Percentiles rank a stretch among this genome's conserved stretches.
phyloP scores from a whole-genome alignment of 2,329 filamentous ascomycete genomes.

The Colletotrichum echinochloae region DNA sequence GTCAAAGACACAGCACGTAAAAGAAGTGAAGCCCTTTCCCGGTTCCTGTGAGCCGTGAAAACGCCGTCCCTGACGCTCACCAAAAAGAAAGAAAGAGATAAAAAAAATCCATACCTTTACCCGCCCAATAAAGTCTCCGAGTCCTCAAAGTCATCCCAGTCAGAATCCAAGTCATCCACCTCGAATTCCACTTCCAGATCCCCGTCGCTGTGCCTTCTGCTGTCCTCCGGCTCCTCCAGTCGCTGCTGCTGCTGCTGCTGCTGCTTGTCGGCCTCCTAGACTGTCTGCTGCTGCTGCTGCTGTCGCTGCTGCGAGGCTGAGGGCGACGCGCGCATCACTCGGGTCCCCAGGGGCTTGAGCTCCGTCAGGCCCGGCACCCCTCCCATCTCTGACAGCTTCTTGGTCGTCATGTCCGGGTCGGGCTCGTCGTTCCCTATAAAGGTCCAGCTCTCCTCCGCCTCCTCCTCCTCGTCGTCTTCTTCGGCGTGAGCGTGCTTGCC shows the following conservation, averaged over 20 bases:
- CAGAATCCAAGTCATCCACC: neutral
- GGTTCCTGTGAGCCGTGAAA: slow-evolving; percentile 18
- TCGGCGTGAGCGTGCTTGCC: slow-evolving; percentile 60
- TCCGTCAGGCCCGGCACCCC: slow-evolving; percentile 1
- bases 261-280: slow-evolving; percentile 9
- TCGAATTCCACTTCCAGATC: neutral
- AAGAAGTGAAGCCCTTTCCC: neutral
- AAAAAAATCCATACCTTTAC: neutral
- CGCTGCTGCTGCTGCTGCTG: neutral
- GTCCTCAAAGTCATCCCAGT: slow-evolving; percentile 18
- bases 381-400: slow-evolving; percentile 49
- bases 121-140: neutral
- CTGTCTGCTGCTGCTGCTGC: slow-evolving; percentile 24
- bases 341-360: slow-evolving; percentile 27
- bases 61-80: slow-evolving; percentile 15
- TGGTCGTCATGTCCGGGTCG: slow-evolving; percentile 57
- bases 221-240: neutral
- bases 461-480: slow-evolving; percentile 67
- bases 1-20: neutral
- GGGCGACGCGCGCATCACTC: slow-evolving; percentile 16
- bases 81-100: no score
- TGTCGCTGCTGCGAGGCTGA: slow-evolving; percentile 25
- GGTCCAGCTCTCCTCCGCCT: slow-evolving; percentile 89
- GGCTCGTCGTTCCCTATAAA: slow-evolving; percentile 75
- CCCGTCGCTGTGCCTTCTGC: neutral